Evolutionary conservation across 2,329 filamentous ascomycete species (phyloP), one percentile per base, ranked within the genome.

Genomic region (Aureobasidium uvarum): DNA sequence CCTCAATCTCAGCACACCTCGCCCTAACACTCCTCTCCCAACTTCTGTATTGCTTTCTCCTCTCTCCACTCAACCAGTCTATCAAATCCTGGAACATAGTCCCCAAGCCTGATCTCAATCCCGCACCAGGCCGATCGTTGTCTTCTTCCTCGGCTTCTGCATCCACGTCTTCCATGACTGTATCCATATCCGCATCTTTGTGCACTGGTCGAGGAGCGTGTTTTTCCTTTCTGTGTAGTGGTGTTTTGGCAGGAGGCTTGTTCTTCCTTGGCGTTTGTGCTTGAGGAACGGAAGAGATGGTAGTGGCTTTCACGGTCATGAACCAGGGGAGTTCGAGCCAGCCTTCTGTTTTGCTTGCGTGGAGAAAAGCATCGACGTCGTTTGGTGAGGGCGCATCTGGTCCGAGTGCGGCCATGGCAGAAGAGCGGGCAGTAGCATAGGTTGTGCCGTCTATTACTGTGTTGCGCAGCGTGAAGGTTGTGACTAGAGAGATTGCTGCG

Each of bases 51-150:
- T 88, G 85, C 46, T 79, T 79, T 70, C 82, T 81, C 69, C 85
- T 86, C 67, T 82, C 79, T 56, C 88, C 85, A 68, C 86, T 88
- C 70, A 93, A 75, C 71, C 87, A 91, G 71, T 92, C 89, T 71
- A 90, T 87, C 54, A 84, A 83, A 68, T 88, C 86, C 74, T 92
- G 89, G 70, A 93, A 85, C 89, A 92, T 92, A 2, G 87, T 89
- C 1, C 80, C 80, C 18, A 82, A 67, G 75, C 75, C 86, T 77
- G 33, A 81, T 73, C 79, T 67, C 72, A 76, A 52, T 2, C 74
- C 75, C 25, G 74, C 71, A n/a, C 70, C 70, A 7, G 67, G 33
- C 2, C 70, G 68, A 18, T 72, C 71, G 1, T 67, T 66, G 6
- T 67, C 62, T 36, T 59, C 50, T 8, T 65, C 68, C 18, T 67